Evolutionary conservation across 1,139 yeast genomes (phyloP).

Genomic region (Protomyces lactucae-debilis): DNA sequence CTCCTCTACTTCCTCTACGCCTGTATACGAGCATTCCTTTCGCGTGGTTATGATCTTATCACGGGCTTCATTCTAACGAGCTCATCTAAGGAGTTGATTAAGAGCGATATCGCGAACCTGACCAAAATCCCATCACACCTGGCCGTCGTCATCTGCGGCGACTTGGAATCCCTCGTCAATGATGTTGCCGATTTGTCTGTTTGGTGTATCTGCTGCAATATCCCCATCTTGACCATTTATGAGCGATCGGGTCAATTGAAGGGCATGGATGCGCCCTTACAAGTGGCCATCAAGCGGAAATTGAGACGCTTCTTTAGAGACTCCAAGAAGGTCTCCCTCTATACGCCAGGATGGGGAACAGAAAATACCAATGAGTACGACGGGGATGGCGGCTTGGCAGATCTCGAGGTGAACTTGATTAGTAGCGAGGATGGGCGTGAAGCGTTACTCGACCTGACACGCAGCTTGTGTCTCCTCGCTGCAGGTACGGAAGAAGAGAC

Average conservation of each 20-base stretch:
- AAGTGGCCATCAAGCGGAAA: constrained; percentile 22
- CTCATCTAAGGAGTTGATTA: constrained; percentile 52
- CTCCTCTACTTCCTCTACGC: not conserved
- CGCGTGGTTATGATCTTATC: not conserved
- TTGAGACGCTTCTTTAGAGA: constrained; percentile 18
- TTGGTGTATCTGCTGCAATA: constrained; percentile 86
- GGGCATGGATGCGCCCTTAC: constrained; percentile 24
- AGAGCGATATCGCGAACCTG: constrained; percentile 71
- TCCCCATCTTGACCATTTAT: constrained; percentile 65
- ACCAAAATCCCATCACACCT: constrained; percentile 71
- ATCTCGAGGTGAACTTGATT: constrained; percentile 61
- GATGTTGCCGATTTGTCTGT: constrained; percentile 73
- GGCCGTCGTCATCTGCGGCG: constrained; percentile 77
- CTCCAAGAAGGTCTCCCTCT: constrained; percentile 3
- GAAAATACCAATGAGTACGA: not conserved
- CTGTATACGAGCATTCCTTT: not conserved
- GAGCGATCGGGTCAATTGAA: constrained; percentile 60
- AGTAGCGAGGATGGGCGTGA: constrained; percentile 82
- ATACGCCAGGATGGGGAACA: constrained; percentile 20
- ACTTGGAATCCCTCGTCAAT: constrained; percentile 71
- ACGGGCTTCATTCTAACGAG: constrained; percentile 53
- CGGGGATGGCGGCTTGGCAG: constrained; percentile 34
- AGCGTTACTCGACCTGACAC: constrained; percentile 80
- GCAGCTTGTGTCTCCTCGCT: constrained; percentile 76
- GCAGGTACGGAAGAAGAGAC: constrained; percentile 34